phyloP scores from a whole-genome alignment of 352 stramenopile genomes.

The Pythium folliculosum region DNA sequence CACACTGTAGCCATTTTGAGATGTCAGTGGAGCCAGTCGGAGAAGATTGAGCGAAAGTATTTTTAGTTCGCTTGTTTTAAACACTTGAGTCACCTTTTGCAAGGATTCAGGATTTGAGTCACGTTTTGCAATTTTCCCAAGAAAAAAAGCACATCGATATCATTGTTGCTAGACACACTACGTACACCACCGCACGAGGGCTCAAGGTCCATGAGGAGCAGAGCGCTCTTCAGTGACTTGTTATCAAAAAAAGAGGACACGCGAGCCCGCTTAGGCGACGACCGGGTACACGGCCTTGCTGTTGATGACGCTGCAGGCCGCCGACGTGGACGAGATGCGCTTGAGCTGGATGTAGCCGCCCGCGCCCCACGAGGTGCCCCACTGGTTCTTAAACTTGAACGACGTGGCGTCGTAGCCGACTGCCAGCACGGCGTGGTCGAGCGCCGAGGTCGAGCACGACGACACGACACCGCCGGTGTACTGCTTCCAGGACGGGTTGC shows the following conservation, averaged over 20 bases:
- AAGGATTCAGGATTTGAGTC: too few relatives aligned
- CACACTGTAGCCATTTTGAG: too few relatives aligned
- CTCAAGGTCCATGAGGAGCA: background rate
- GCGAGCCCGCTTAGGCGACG: slow-evolving; percentile 1
- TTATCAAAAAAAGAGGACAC: background rate
- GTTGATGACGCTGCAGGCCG: slow-evolving; percentile 22
- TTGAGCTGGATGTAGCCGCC: slow-evolving; percentile 94
- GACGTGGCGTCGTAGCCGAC: slow-evolving; percentile 88
- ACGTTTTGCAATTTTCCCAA: too few relatives aligned
- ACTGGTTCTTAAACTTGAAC: slow-evolving; percentile 99
- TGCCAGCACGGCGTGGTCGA: slow-evolving; percentile 94
- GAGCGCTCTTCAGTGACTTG: too few relatives aligned
- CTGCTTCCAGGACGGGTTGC: slow-evolving; percentile 96
- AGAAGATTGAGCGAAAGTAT: too few relatives aligned
- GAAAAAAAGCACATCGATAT: background rate
- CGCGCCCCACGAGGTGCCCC: slow-evolving; percentile 92
- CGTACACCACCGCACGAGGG: background rate
- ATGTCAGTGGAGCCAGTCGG: too few relatives aligned
- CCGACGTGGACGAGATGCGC: slow-evolving; percentile 23
- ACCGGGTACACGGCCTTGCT: slow-evolving; percentile 18
- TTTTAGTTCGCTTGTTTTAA: too few relatives aligned
- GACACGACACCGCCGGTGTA: slow-evolving; percentile 91
- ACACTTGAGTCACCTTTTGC: too few relatives aligned
- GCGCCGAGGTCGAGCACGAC: slow-evolving; percentile 36
- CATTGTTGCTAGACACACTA: background rate